Base-by-base conservation (phyloP, 805 yeast genomes). In the Metschnikowia vanudenii region DNA sequence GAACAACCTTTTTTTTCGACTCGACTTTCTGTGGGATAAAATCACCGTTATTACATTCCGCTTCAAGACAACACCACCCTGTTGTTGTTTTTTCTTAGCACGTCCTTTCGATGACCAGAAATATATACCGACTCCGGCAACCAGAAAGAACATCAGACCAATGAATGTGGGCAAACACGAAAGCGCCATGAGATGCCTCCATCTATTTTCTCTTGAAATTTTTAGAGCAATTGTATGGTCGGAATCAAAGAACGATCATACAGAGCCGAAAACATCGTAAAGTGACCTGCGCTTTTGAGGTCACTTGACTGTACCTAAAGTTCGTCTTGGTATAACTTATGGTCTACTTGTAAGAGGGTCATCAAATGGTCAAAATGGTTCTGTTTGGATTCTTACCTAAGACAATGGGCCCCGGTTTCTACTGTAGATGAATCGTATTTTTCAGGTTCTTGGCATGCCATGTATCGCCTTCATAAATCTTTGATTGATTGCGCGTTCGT, bases 321-420 rank as follows among this genome's bases (percentile, higher is more conserved):
- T 39, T 80, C 81, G 5, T 59, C 57, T 1, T 64, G 49, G 16
- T 66, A 67, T 34, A 80, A 57, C 4, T 51, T 58, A 32, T 71
- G 73, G 50, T 80, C 85, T 33, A 66, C 68, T 34, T 78, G 76
- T 50, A 79, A 76, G 56, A 80, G 78, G 24, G 65, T 62, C 43
- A 73, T 60, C 2, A 66, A 60, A n/a, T 71, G 69, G 28, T 68
- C 54, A 53, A 70, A 63, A 48, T 69, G 69, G 13, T 58, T 52
- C 2, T 69, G 68, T 8, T 63, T 56, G 26, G 69, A 58, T 54
- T 59, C 22, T 46, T 46, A 19, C 58, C 57, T 38, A 48, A 42
- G 12, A 53, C 45, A 3, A 43, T 46, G 8, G 52, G 43, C 30
- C 6, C 46, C 47, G 11, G 20, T 26, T 9, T 31, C 29, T 4